Conservation (phyloP, 805 yeast species). For the Starmerella vitae region DNA sequence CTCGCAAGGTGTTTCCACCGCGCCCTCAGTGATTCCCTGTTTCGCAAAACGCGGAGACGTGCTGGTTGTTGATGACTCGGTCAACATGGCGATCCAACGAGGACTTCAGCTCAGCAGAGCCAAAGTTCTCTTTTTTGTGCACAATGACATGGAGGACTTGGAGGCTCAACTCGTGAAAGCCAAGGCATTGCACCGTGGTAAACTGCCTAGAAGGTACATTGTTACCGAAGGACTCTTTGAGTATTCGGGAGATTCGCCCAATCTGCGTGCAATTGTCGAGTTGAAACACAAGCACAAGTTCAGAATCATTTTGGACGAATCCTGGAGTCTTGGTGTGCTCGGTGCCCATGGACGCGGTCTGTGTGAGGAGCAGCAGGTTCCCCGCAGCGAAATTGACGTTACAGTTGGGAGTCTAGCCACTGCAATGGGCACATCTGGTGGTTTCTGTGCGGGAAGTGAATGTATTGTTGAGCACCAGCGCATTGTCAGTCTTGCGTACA, state of each 20-base stretch:
- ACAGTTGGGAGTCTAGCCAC: slow-evolving; percentile 78
- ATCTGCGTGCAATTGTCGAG: slow-evolving; percentile 51
- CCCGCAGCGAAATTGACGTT: slow-evolving; percentile 62
- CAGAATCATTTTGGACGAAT: slow-evolving; percentile 77
- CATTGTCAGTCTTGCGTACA: slow-evolving; percentile 77
- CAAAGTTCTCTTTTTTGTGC: slow-evolving; percentile 63
- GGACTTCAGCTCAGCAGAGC: slow-evolving; percentile 81
- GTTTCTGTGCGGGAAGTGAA: slow-evolving; percentile 75
- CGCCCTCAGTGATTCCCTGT: slow-evolving; percentile 81
- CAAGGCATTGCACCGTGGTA: slow-evolving; percentile 43
- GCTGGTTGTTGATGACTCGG: slow-evolving; percentile 72
- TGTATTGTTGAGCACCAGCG: slow-evolving; percentile 87
- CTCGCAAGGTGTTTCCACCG: slow-evolving; percentile 84
- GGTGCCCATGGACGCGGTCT: slow-evolving; percentile 81
- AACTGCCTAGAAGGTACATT: slow-evolving; percentile 75
- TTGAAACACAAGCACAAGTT: slow-evolving; percentile 73
- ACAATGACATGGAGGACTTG: slow-evolving; percentile 75
- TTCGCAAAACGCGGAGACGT: slow-evolving; percentile 92
- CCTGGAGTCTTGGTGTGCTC: slow-evolving; percentile 70
- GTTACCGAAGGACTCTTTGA: slow-evolving; percentile 84
- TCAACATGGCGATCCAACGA: slow-evolving; percentile 66
- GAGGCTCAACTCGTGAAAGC: slow-evolving; percentile 49
- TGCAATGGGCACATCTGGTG: slow-evolving; percentile 77
- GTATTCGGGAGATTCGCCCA: slow-evolving; percentile 66
- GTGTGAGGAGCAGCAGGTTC: slow-evolving; percentile 56